Evolutionary conservation across 2,329 filamentous ascomycete species (phyloP), one percentile per base, ranked within the genome.

Genomic region (Ilyonectria sp.): DNA sequence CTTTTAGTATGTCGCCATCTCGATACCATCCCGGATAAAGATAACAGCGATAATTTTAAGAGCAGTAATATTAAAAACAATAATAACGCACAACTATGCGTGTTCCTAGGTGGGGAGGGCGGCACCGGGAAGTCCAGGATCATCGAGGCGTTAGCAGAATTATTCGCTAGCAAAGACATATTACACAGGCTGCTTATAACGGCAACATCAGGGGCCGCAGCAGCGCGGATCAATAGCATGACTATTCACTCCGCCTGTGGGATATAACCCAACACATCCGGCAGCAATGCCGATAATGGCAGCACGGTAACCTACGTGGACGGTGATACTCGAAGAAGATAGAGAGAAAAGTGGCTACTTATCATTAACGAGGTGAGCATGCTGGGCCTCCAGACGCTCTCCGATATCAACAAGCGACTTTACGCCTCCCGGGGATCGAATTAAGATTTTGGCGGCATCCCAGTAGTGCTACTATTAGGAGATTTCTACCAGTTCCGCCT

Each of bases 41-140:
- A 23, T 23, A 23, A 23, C 23, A 23, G 23, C 23, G 23, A 23
- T 23, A 4, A 23, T 23, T 23, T 23, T 4, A 3, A 23, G 3
- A 23, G 23, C 23, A 23, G 23, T 23, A 23, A 23, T 23, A 4
- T 19, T 5, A 5, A 44, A n/a, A 19, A n/a, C 4, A 44, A 44
- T 44, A 1, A 46, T n/a, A 7, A 17, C 15, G 26, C 9, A 37
- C 37, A 64, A 19, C 26, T 64, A 7, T 59, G 15, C 5, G 9
- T 37, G 37, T 64, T 64, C 26, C 23, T 64, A 1, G 47, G 55
- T 17, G 47, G 40, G 1, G 55, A 64, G 13, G 55, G 55, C 37
- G 29, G 40, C 35, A 35, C 54, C 3, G 54, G 46, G 26, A 54
- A 47, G n/a, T 53, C 52, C 4, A 23, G 23, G 23, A 3, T 23